Evolutionary conservation across 2,329 filamentous ascomycete species (phyloP).

Genomic region (Zymoseptoria pseudotritici): DNA sequence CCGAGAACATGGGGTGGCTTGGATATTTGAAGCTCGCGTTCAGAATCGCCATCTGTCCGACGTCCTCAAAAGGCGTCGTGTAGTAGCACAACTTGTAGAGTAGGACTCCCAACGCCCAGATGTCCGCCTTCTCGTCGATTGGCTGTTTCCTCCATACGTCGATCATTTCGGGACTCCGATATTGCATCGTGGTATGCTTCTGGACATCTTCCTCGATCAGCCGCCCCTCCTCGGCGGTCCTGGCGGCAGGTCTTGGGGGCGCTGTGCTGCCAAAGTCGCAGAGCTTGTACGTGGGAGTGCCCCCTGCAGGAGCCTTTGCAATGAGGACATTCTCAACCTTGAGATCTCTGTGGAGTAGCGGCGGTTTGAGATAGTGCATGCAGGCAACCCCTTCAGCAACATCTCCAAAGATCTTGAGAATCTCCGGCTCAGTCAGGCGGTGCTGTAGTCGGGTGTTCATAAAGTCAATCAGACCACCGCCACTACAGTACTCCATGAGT

Average conservation of each 20-base stretch:
- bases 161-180: conserved; percentile 96
- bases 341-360: conserved; percentile 84
- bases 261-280: conserved; percentile 97
- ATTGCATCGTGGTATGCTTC: conserved; percentile 93
- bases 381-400: conserved; percentile 93
- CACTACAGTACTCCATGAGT: conserved; percentile 95
- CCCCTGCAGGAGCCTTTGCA: conserved; percentile 45
- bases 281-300: conserved; percentile 78
- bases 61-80: conserved; percentile 96
- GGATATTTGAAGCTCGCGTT: conserved; percentile 94
- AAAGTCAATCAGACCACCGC: conserved; percentile 94
- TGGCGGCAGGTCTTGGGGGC: conserved; percentile 73
- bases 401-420: conserved; percentile 92
- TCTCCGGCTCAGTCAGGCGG: conserved; percentile 92
- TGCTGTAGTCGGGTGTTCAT: conserved; percentile 99
- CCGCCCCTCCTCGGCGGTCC: conserved; percentile 78
- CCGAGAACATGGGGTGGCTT: conserved; percentile 79
- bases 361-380: conserved; percentile 97
- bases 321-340: conserved; percentile 99
- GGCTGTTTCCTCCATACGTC: conserved; percentile 95
- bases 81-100: conserved; percentile 99
- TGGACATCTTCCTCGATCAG: conserved; percentile 95
- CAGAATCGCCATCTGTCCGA: conserved; percentile 92
- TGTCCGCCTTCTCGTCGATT: conserved; percentile 97
- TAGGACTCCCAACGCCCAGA: conserved; percentile 92